Evolutionary conservation across 164 flowering plant genomes (phyloP).

Genomic region (Nelumbo lutea): DNA sequence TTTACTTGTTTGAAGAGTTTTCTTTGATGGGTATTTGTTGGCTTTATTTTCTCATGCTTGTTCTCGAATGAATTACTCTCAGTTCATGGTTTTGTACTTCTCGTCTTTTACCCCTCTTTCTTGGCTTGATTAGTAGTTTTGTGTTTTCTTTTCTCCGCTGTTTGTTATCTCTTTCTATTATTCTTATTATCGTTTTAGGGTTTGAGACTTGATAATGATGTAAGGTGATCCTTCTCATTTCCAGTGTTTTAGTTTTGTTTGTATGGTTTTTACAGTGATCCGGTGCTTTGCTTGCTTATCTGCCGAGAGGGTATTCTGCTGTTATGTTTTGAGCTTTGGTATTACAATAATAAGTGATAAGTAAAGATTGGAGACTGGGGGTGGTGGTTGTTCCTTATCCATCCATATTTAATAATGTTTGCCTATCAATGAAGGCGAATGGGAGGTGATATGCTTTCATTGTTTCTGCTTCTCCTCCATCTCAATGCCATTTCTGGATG

Average conservation of each 20-base stretch:
- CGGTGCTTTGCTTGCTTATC: not conserved
- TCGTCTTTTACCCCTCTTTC: too few relatives aligned
- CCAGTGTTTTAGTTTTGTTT: too few relatives aligned
- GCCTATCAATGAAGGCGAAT: too few relatives aligned
- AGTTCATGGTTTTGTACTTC: not conserved
- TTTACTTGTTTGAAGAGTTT: conserved; percentile 5
- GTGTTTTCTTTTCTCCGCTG: not conserved
- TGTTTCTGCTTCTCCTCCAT: too few relatives aligned
- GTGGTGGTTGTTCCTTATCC: not conserved
- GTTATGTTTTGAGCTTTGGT: not conserved
- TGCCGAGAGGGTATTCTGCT: not conserved
- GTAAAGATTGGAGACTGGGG: not conserved
- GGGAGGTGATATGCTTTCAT: too few relatives aligned
- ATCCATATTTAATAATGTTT: too few relatives aligned
- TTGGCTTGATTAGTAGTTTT: not conserved
- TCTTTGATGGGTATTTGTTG: conserved; percentile 11
- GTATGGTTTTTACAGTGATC: not conserved
- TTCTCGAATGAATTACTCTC: conserved; percentile 6
- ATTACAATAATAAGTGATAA: not conserved
- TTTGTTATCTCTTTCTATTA: not conserved
- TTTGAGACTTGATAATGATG: not conserved
- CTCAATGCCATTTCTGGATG: too few relatives aligned
- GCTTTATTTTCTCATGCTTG: conserved; percentile 1
- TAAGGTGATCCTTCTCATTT: not conserved
- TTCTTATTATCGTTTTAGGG: not conserved